Conservation (phyloP, 2,329 filamentous ascomycete species). For the Emmonsia crescens region DNA sequence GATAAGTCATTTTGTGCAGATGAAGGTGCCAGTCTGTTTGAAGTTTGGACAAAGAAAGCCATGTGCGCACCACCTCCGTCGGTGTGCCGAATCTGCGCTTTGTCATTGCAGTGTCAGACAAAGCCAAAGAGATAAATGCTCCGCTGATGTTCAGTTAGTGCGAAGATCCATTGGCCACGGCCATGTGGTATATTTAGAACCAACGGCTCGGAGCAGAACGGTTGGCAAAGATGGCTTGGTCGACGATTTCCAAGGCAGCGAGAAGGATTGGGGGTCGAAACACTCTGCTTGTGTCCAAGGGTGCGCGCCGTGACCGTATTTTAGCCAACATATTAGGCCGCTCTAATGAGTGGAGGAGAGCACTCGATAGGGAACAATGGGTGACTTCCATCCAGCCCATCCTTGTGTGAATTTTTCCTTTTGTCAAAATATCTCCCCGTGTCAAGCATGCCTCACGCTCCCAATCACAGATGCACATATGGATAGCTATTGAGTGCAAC, state of each 20-base stretch:
- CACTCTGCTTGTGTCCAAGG: not conserved
- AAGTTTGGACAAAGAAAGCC: not conserved
- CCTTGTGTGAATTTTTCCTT: not conserved
- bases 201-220: not conserved
- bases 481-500: not conserved
- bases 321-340: not conserved
- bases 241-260: not conserved
- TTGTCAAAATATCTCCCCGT: not conserved
- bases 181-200: not conserved
- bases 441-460: not conserved
- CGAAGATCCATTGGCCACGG: not conserved
- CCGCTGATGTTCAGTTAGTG: too few relatives aligned
- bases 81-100: not conserved
- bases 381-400: not conserved
- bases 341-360: not conserved
- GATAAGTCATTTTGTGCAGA: too few relatives aligned
- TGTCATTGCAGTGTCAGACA: not conserved
- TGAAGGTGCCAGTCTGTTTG: not conserved
- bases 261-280: not conserved
- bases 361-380: not conserved
- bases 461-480: not conserved
- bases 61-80: not conserved
- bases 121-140: not conserved
- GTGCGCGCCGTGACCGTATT: too few relatives aligned
- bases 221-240: not conserved